Base-by-base conservation (phyloP, 2,329 filamentous ascomycete species). In the Bimuria novae-zelandiae region DNA sequence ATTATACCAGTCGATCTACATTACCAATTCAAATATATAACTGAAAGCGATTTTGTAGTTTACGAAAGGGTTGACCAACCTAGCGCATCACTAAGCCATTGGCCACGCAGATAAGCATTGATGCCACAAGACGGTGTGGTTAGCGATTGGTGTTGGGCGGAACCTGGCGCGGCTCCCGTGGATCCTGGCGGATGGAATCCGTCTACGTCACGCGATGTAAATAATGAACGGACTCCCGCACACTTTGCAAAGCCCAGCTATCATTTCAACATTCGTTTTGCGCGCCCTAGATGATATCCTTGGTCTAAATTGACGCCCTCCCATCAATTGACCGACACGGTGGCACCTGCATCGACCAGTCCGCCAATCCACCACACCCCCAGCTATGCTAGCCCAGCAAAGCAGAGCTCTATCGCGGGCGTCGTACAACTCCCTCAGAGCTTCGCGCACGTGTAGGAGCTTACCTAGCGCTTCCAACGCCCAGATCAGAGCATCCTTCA, bases 321-420 rank as follows among this genome's bases (percentile, higher is more conserved):
- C n/a, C 3, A 32, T 32, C 55, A 63, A 61, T 63, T 61, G 59
- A 60, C 12, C 11, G 17, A 6, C 12, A 22, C 10, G 17, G 43
- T 45, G 51, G 47, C 30, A 45, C 46, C 54, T 41, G 32, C 11
- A 40, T 36, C 51, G 33, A 10, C 33, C 33, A 36, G 29, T 40
- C 39, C 30, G 22, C 41, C 35, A 5, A 46, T 37, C 52, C 36
- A 37, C 50, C 52, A 43, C 37, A 49, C 51, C 49, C 22, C 29
- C 55, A 46, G 55, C 58, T 35, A 71, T 71, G 68, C 61, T 70
- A 25, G 54, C 62, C 52, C 68, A 69, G 60, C 65, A 68, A 40
- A 60, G 64, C 45, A 59, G 63, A 37, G 65, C 66, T 54, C 55
- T 69, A 42, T 62, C 63, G 64, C 69, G 69, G 56, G 54, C 56